Conservation (phyloP, 768 basidiomycete genomes). For the Daedaleopsis sinensis region DNA sequence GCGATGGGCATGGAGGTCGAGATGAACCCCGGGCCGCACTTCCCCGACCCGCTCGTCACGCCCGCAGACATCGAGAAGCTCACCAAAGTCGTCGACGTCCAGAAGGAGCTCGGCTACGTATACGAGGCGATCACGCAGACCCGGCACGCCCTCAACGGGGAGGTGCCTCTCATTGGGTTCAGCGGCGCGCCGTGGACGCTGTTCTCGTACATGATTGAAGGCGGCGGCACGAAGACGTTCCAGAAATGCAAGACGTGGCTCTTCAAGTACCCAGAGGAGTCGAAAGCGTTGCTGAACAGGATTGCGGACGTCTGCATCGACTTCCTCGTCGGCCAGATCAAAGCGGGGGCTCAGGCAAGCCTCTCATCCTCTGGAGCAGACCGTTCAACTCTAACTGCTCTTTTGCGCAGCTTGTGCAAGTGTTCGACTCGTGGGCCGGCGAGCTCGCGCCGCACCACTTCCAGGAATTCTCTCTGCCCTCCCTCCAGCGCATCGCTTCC, state of each 20-base stretch:
- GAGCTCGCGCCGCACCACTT: conserved; percentile 93
- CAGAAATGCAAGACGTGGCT: conserved; percentile 95
- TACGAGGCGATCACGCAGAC: conserved; percentile 91
- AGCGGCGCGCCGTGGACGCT: conserved; percentile 98
- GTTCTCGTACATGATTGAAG: conserved; percentile 98
- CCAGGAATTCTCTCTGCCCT: conserved; percentile 78
- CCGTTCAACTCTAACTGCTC: neutral
- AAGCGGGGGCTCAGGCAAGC: conserved; percentile 93
- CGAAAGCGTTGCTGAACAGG: conserved; percentile 70
- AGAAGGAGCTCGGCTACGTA: conserved; percentile 86
- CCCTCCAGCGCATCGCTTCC: conserved; percentile 70
- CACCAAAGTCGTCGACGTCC: conserved; percentile 66
- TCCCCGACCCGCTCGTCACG: conserved; percentile 82
- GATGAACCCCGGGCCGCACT: conserved; percentile 92
- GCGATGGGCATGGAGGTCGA: conserved; percentile 95
- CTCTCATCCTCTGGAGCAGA: neutral
- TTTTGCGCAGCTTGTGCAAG: conserved; percentile 76
- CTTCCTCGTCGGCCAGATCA: conserved; percentile 89
- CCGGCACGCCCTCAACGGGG: conserved; percentile 76
- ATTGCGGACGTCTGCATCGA: conserved; percentile 92
- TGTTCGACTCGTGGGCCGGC: conserved; percentile 97
- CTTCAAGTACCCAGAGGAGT: conserved; percentile 86
- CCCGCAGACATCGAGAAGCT: conserved; percentile 75
- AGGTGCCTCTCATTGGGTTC: conserved; percentile 96
- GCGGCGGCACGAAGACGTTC: conserved; percentile 88